Percentiles rank a stretch among this genome's conserved stretches.
These are phyloP conservation scores for Curvularia verruculosa DNA, from an alignment of 2,329 filamentous ascomycete species.

Conservation along the genomic window DNA sequence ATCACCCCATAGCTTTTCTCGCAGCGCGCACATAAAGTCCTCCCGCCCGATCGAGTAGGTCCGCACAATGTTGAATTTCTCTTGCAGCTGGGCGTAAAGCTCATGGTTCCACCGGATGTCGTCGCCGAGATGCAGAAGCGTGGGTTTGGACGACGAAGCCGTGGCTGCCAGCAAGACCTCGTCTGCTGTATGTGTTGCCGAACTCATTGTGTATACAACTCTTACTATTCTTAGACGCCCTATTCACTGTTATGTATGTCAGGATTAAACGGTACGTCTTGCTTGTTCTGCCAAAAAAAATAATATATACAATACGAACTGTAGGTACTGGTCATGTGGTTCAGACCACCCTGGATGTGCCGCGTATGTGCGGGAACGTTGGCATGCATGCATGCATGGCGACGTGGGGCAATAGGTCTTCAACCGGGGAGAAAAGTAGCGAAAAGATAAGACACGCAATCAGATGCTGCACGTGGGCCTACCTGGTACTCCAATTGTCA, in stretches of 20 bases:
- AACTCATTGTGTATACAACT: background rate
- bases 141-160: slow-evolving; percentile 29
- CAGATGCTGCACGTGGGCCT: background rate
- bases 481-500: background rate
- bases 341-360: background rate
- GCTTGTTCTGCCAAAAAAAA: background rate
- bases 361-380: background rate
- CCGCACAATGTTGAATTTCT: slow-evolving; percentile 49
- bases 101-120: slow-evolving; percentile 55
- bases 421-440: background rate
- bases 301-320: background rate
- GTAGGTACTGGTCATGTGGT: background rate
- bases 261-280: background rate
- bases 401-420: background rate
- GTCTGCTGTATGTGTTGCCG: background rate
- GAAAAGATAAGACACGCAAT: background rate
- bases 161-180: background rate
- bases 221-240: background rate
- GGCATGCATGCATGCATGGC: background rate
- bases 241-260: background rate
- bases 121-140: slow-evolving; percentile 53
- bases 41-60: slow-evolving; percentile 48
- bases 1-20: slow-evolving; percentile 50
- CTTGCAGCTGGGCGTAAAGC: slow-evolving; percentile 47
- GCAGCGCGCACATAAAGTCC: slow-evolving; percentile 50